Conservation (phyloP, 2,329 filamentous ascomycete genomes). For the Penicillium sp. region DNA sequence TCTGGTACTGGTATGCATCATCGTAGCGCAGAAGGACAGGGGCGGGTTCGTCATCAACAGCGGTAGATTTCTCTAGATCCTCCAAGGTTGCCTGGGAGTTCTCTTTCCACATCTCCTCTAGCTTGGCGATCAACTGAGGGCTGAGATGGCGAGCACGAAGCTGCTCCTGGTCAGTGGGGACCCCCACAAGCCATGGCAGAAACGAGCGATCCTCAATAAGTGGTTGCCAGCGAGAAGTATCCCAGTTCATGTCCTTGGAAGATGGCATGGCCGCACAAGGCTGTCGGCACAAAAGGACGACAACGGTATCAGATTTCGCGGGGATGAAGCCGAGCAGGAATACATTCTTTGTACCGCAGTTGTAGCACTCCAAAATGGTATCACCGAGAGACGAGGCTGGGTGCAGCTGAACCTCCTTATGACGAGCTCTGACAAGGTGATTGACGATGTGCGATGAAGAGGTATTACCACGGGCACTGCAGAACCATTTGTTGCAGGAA, state of each 20-base stretch:
- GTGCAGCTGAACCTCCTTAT: slow-evolving; percentile 98
- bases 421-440: slow-evolving; percentile 91
- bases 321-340: slow-evolving; percentile 97
- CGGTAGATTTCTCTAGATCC: slow-evolving; percentile 86
- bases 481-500: slow-evolving; percentile 97
- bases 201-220: slow-evolving; percentile 97
- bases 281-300: slow-evolving; percentile 93
- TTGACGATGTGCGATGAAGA: slow-evolving; percentile 98
- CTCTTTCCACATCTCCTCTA: slow-evolving; percentile 99
- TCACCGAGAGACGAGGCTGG: slow-evolving; percentile 90
- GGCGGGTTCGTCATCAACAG: slow-evolving; percentile 91
- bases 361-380: slow-evolving; percentile 97
- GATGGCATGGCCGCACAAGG: slow-evolving; percentile 93
- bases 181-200: slow-evolving; percentile 84
- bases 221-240: slow-evolving; percentile 95
- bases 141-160: slow-evolving; percentile 90
- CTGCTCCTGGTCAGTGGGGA: slow-evolving; percentile 91
- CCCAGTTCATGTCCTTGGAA: slow-evolving; percentile 99
- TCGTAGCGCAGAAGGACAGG: slow-evolving; percentile 93
- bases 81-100: slow-evolving; percentile 84
- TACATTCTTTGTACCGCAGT: slow-evolving; percentile 98
- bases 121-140: slow-evolving; percentile 89
- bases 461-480: slow-evolving; percentile 92
- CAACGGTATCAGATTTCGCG: slow-evolving; percentile 96
- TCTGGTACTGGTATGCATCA: slow-evolving; percentile 97